Percentiles rank a stretch among this genome's conserved stretches.
phyloP scores from a whole-genome alignment of 257 asterid genomes.

The Capsicum pubescens region DNA sequence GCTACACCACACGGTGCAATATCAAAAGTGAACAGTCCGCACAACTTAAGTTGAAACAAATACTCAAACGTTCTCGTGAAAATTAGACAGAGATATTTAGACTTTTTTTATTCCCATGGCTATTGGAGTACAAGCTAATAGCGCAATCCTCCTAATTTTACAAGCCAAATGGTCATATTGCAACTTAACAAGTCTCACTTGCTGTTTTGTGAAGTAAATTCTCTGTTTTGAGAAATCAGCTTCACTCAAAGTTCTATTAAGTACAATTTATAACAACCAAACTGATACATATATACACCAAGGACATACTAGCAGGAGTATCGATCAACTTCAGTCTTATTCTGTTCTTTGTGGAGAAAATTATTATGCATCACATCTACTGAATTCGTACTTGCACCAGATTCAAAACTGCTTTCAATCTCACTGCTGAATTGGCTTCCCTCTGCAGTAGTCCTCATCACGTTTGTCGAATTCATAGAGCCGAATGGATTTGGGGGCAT shows the following conservation, averaged over 20 bases:
- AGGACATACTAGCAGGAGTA: background rate
- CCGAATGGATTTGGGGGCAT: constrained; percentile 85
- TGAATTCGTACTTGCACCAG: constrained; percentile 18
- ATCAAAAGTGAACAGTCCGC: too few relatives aligned
- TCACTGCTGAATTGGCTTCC: constrained; percentile 40
- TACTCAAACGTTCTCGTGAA: too few relatives aligned
- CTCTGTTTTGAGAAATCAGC: background rate
- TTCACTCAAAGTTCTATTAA: background rate
- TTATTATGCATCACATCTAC: background rate
- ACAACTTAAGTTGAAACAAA: too few relatives aligned
- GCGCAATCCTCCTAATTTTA: background rate
- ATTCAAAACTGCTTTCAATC: constrained; percentile 31
- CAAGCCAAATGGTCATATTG: background rate
- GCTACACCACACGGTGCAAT: too few relatives aligned
- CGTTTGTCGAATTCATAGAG: constrained; percentile 37
- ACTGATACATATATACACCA: background rate
- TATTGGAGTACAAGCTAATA: background rate
- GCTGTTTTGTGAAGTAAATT: background rate
- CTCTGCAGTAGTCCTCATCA: constrained; percentile 27
- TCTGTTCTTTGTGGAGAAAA: background rate
- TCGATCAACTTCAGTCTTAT: background rate
- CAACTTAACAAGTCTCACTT: background rate
- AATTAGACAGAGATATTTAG: too few relatives aligned
- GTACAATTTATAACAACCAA: background rate
- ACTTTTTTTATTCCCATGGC: too few relatives aligned